Base-by-base conservation (phyloP, 495 filamentous ascomycete species). In the Daldinia grandis region DNA sequence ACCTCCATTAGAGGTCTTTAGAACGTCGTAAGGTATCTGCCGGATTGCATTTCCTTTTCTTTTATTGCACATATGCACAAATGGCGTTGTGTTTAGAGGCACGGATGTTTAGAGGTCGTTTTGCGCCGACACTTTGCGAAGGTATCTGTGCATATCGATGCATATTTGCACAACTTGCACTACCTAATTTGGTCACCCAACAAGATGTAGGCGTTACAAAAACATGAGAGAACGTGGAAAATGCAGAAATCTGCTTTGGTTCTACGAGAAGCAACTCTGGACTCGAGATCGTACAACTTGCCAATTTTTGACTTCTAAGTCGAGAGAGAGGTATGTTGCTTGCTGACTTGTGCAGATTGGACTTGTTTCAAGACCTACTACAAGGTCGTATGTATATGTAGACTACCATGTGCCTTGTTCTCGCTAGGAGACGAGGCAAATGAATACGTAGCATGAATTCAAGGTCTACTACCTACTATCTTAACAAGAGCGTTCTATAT, bases 61-160 rank as follows among this genome's bases (percentile, higher is more conserved):
- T 64, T 61, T 31, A 31, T 57, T 68, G 69, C 64, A 78, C 66
- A 65, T 60, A 69, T 64, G 74, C 70, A 78, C 76, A 75, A 50
- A 67, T 58, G 75, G 75, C 75, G 75, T 77, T 77, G 59, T 66
- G 71, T 75, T 63, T 77, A 77, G 75, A 77, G 69, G 68, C 66
- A 57, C 51, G 64, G 73, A 54, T 75, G 75, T 69, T 74, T 75
- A 75, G 73, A 77, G 60, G 73, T 73, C 65, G 55, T 73, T 72
- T 40, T 62, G 64, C 69, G 49, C 64, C 62, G 64, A 66, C 66
- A 61, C 53, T 56, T 59, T 35, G 35, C 53, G 51, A 58, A 54
- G 58, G 54, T 62, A 44, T 69, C 47, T 33, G 55, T 58, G 55
- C 57, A 59, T 73, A 59, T 73, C 66, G 35, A 28, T 24, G 62